phyloP scores from a whole-genome alignment of 305 asterid species.

The Fraxinus ornus region DNA sequence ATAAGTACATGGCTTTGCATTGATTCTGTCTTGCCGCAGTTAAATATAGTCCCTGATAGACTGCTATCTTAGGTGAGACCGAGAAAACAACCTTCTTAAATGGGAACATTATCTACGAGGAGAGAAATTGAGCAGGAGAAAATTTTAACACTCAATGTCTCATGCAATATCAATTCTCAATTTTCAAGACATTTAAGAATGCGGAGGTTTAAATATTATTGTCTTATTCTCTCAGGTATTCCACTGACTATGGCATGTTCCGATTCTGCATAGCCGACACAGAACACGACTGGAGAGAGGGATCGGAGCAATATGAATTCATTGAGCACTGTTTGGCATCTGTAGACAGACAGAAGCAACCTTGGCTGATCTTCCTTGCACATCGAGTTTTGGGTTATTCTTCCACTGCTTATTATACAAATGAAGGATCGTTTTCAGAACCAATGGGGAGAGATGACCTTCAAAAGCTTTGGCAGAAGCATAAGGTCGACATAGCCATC shows the following conservation, averaged over 20 bases:
- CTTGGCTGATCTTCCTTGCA: slow-evolving; percentile 87
- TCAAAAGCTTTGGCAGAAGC: slow-evolving; percentile 95
- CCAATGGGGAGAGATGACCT: slow-evolving; percentile 92
- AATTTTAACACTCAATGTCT: background rate
- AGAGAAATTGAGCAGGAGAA: slow-evolving; percentile 19
- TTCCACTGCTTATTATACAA: slow-evolving; percentile 54
- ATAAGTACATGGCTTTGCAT: background rate
- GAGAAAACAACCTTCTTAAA: background rate
- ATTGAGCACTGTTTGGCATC: slow-evolving; percentile 85
- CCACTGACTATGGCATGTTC: slow-evolving; percentile 97
- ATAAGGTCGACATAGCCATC: slow-evolving; percentile 89
- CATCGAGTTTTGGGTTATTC: slow-evolving; percentile 92
- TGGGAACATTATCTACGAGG: background rate
- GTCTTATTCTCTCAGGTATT: slow-evolving; percentile 53
- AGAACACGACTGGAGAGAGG: slow-evolving; percentile 97
- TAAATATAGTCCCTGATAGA: background rate
- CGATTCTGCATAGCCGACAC: slow-evolving; percentile 89
- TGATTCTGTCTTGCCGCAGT: background rate
- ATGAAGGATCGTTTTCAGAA: slow-evolving; percentile 75
- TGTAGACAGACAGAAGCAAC: slow-evolving; percentile 83
- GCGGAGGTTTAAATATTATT: background rate
- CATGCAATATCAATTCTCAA: background rate
- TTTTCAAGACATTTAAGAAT: background rate
- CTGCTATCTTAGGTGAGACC: background rate
- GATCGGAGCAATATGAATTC: slow-evolving; percentile 79